These are phyloP conservation scores for Medicago arabica DNA, from an alignment of 306 rosid genomes.

Conservation along the genomic window DNA sequence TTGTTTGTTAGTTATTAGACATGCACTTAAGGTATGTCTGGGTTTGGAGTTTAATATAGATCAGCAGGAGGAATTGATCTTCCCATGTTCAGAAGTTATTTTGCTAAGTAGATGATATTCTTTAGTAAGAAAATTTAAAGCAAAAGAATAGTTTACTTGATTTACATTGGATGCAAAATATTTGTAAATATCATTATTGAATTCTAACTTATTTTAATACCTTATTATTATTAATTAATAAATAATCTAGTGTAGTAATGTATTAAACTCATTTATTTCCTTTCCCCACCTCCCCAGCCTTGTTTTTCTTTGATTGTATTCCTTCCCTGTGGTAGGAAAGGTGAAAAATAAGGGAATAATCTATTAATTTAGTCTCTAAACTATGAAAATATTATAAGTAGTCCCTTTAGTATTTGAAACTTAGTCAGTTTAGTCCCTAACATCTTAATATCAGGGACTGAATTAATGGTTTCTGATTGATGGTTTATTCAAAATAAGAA, in stretches of 20 bases:
- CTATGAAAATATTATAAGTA: too few species aligned
- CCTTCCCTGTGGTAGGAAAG: not conserved
- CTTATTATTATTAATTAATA: not conserved
- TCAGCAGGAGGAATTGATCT: not conserved
- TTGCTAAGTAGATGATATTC: not conserved
- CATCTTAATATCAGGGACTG: not conserved
- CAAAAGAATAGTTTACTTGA: not conserved
- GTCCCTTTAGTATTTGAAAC: not conserved
- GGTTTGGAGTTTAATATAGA: constrained; percentile 6
- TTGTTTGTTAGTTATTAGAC: constrained; percentile 8
- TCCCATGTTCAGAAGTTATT: not conserved
- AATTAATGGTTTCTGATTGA: not conserved
- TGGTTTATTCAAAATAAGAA: not conserved
- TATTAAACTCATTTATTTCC: not conserved
- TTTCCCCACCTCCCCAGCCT: not conserved
- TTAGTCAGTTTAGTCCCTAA: not conserved
- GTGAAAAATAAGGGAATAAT: not conserved
- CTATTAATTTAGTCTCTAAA: not conserved
- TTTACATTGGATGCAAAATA: constrained; percentile 7
- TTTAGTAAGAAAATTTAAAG: constrained; percentile 2
- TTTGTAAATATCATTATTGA: not conserved
- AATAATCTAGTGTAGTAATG: not conserved
- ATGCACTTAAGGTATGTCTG: not conserved
- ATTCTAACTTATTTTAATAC: not conserved
- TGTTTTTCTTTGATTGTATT: not conserved